These are phyloP conservation scores for Teratosphaeria viscida DNA, from an alignment of 2,329 filamentous ascomycete genomes.

Conservation along the genomic window DNA sequence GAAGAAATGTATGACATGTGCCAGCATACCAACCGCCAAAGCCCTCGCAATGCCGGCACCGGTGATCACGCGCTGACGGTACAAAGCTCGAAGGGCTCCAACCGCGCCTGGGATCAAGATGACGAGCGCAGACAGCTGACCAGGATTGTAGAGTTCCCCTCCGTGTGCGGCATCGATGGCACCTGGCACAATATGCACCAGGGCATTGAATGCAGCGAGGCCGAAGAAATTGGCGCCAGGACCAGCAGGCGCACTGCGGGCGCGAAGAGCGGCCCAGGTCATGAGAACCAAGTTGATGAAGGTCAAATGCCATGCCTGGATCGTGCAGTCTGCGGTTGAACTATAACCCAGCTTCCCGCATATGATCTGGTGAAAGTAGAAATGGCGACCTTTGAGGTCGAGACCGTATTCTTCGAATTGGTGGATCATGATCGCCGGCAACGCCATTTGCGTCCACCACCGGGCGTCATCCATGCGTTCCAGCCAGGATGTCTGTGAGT, in stretches of 20 bases:
- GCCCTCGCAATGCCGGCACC: not conserved
- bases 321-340: not conserved
- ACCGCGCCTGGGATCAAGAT: not conserved
- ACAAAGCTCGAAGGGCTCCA: not conserved
- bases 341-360: not conserved
- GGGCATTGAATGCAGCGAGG: not conserved
- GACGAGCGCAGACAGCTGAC: not conserved
- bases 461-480: not conserved
- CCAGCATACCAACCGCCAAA: not conserved
- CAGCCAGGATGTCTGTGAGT: not conserved
- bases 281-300: not conserved
- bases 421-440: not conserved
- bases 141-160: not conserved
- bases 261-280: not conserved
- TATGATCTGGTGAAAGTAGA: not conserved
- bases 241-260: not conserved
- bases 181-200: not conserved
- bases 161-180: not conserved
- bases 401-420: not conserved
- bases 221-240: not conserved
- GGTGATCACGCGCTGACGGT: not conserved
- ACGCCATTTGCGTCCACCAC: not conserved
- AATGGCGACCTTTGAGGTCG: not conserved
- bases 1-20: not conserved
- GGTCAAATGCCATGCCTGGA: not conserved